Percentiles rank a stretch among this genome's conserved stretches.
Evolutionary conservation across 352 stramenopile genomes (phyloP).

Genomic region (Saprolegnia parasitica): DNA sequence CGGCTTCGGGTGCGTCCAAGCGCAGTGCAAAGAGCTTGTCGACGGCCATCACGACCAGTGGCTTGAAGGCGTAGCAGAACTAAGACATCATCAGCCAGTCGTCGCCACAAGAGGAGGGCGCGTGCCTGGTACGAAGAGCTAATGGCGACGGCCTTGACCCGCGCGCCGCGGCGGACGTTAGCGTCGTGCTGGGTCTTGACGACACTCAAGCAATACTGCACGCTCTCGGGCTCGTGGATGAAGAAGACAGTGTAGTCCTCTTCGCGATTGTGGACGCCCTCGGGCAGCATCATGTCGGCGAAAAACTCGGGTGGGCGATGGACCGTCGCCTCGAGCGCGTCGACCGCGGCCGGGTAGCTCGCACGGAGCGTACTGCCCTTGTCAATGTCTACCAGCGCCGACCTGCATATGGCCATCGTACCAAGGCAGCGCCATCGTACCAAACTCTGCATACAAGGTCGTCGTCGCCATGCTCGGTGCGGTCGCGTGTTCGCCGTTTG

Average conservation of each 20-base stretch:
- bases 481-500: background rate
- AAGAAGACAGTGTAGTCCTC: slow-evolving; percentile 87
- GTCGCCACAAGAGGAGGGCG: background rate
- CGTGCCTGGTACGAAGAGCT: slow-evolving; percentile 75
- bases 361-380: slow-evolving; percentile 80
- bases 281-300: slow-evolving; percentile 82
- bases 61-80: slow-evolving; percentile 69
- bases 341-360: slow-evolving; percentile 43
- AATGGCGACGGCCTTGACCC: slow-evolving; percentile 77
- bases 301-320: slow-evolving; percentile 88
- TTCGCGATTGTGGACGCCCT: slow-evolving; percentile 83
- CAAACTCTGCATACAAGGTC: slow-evolving; percentile 23
- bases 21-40: slow-evolving; percentile 42
- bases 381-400: slow-evolving; percentile 73
- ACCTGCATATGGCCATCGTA: background rate
- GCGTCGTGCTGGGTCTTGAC: slow-evolving; percentile 79
- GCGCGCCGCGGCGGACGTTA: slow-evolving; percentile 59
- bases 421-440: background rate
- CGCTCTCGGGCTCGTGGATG: slow-evolving; percentile 52
- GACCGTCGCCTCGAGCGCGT: slow-evolving; percentile 33
- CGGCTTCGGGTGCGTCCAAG: slow-evolving; percentile 5
- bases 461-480: slow-evolving; percentile 10
- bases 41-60: slow-evolving; percentile 68
- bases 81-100: slow-evolving; percentile 18
- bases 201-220: slow-evolving; percentile 83